These are phyloP conservation scores for Beta lomatogona DNA, from an alignment of 179 eudicot genomes.

Conservation along the genomic window DNA sequence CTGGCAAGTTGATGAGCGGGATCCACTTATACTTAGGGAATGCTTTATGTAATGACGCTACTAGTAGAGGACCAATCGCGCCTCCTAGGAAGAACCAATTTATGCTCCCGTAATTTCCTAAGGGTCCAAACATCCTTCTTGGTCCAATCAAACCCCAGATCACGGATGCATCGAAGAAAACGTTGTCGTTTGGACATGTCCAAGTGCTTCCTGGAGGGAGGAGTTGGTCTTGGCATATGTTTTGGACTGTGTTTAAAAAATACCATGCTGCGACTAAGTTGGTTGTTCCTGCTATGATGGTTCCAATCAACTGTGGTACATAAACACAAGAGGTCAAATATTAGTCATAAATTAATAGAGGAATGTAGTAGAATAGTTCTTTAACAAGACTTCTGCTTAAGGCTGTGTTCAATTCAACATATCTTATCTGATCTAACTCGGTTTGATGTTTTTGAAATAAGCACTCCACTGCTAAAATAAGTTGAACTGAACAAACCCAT, in stretches of 20 bases:
- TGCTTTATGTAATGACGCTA: constrained; percentile 54
- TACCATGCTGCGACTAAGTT: constrained; percentile 66
- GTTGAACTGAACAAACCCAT: too few species aligned
- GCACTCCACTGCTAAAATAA: too few species aligned
- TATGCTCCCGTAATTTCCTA: constrained; percentile 51
- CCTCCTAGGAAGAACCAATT: constrained; percentile 80
- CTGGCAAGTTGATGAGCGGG: constrained; percentile 60
- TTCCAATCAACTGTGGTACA: constrained; percentile 52
- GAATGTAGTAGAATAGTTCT: background rate
- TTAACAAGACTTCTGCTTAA: background rate
- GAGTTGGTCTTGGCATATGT: constrained; percentile 54
- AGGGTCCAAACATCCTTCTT: constrained; percentile 55
- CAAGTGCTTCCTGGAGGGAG: constrained; percentile 68
- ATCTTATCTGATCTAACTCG: too few species aligned
- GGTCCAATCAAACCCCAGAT: constrained; percentile 88
- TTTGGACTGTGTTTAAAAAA: constrained; percentile 44
- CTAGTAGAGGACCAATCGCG: constrained; percentile 36
- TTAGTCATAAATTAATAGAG: background rate
- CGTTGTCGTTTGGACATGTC: constrained; percentile 70
- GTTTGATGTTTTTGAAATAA: too few species aligned
- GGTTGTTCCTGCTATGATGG: constrained; percentile 63
- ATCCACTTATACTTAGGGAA: constrained; percentile 71
- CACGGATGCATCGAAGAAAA: constrained; percentile 77
- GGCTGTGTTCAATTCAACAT: background rate
- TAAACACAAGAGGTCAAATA: background rate